These are phyloP conservation scores for Pleurotus djamor DNA, from an alignment of 768 basidiomycete genomes.

Conservation along the genomic window DNA sequence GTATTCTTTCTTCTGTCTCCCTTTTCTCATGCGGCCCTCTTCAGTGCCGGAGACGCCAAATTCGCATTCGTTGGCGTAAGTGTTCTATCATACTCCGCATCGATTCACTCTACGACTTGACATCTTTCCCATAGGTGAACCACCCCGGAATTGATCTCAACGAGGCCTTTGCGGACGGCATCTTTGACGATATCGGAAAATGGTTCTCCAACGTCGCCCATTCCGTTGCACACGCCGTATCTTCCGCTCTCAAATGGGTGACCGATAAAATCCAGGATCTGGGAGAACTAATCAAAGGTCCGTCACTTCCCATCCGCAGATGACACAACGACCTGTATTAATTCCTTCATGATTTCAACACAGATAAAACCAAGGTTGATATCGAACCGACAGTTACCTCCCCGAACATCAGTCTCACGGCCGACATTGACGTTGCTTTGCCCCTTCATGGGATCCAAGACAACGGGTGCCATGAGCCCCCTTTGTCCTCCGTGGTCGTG, in stretches of 20 bases:
- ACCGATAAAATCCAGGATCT: background rate
- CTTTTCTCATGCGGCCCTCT: background rate
- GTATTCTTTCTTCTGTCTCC: background rate
- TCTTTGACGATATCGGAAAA: background rate
- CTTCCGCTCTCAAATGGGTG: background rate
- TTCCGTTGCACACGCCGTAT: background rate
- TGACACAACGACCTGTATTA: too few relatives aligned
- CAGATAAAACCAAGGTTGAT: background rate
- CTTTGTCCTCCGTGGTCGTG: background rate
- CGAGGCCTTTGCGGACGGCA: background rate
- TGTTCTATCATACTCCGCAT: background rate
- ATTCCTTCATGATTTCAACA: too few relatives aligned
- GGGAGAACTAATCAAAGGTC: background rate
- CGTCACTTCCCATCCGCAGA: background rate
- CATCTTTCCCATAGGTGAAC: background rate
- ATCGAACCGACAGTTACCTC: background rate
- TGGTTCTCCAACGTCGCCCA: background rate
- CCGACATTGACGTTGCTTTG: background rate
- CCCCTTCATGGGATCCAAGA: background rate
- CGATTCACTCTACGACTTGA: background rate
- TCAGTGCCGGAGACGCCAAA: background rate
- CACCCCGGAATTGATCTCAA: background rate
- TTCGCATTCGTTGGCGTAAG: conserved; percentile 4
- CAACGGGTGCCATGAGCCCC: background rate
- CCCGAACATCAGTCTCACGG: background rate